A percentile compares a stretch with the other conserved stretches of the same genome.
phyloP scores from a whole-genome alignment of 805 yeast genomes.

The Hanseniaspora pseudoguilliermondii region DNA sequence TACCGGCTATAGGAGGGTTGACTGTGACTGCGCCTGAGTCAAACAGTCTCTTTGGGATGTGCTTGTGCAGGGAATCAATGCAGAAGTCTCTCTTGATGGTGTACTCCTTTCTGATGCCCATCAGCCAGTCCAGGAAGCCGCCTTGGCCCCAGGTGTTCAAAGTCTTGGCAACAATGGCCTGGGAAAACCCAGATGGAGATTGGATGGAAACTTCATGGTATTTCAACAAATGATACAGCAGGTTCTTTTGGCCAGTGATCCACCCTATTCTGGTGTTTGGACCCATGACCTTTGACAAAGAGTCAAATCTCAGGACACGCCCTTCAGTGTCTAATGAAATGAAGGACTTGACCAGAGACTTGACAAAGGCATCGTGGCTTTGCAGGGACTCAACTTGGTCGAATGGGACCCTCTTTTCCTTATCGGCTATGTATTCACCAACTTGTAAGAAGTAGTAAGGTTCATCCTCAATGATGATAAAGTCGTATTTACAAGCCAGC shows the following conservation, averaged over 20 bases:
- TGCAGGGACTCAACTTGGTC: constrained; percentile 16
- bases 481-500: constrained; percentile 73
- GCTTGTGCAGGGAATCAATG: constrained; percentile 54
- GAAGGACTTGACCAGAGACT: constrained; percentile 62
- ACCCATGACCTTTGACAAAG: constrained; percentile 82
- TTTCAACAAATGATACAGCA: constrained; percentile 56
- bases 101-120: constrained; percentile 70
- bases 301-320: constrained; percentile 77
- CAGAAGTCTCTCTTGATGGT: constrained; percentile 80
- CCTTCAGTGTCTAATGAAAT: constrained; percentile 71
- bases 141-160: constrained; percentile 79
- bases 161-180: constrained; percentile 54
- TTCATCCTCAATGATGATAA: constrained; percentile 84
- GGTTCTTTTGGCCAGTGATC: constrained; percentile 58
- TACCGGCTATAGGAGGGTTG: constrained; percentile 67
- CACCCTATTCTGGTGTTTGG: constrained; percentile 87
- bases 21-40: constrained; percentile 20
- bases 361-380: constrained; percentile 52
- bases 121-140: constrained; percentile 83
- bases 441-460: constrained; percentile 95
- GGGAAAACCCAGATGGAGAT: constrained; percentile 69
- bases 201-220: constrained; percentile 74
- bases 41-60: constrained; percentile 36
- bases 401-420: constrained; percentile 23
- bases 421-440: constrained; percentile 50